Percentiles rank a stretch among this genome's conserved stretches.
Evolutionary conservation across 441 rosid genomes (phyloP).

Genomic region (Kokia cookei): DNA sequence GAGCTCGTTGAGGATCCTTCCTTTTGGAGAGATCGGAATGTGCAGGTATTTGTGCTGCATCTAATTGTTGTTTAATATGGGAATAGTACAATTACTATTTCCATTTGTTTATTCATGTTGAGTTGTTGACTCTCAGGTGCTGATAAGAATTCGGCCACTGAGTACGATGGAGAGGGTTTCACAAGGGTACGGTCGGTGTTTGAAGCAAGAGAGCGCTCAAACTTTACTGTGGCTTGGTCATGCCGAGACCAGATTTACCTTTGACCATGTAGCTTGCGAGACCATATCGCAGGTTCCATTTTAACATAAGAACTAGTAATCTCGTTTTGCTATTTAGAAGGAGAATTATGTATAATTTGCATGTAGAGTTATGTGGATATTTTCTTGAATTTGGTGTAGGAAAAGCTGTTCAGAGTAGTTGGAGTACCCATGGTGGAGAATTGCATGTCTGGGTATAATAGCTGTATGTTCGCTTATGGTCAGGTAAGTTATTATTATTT

Average conservation of each 20-base stretch:
- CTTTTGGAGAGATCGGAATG: conserved; percentile 83
- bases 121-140: conserved; percentile 40
- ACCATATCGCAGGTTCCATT: conserved; percentile 69
- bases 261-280: conserved; percentile 83
- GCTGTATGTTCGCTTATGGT: conserved; percentile 94
- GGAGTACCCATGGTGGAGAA: conserved; percentile 98
- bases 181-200: conserved; percentile 63
- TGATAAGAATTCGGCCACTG: conserved; percentile 80
- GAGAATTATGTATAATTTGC: not conserved
- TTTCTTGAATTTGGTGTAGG: conserved; percentile 36
- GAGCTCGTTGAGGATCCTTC: conserved; percentile 66
- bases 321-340: not conserved
- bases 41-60: conserved; percentile 51
- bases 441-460: conserved; percentile 91
- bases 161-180: conserved; percentile 54
- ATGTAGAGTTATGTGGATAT: conserved; percentile 4
- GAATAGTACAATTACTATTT: not conserved
- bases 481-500: conserved; percentile 46
- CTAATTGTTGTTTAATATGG: not conserved
- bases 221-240: conserved; percentile 78
- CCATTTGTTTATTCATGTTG: conserved; percentile 5
- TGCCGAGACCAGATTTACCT: conserved; percentile 93
- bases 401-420: conserved; percentile 66
- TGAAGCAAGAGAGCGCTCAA: conserved; percentile 75
- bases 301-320: not conserved